Conservation (phyloP, 208 protist species). For the Vickermania spadyakhi region DNA sequence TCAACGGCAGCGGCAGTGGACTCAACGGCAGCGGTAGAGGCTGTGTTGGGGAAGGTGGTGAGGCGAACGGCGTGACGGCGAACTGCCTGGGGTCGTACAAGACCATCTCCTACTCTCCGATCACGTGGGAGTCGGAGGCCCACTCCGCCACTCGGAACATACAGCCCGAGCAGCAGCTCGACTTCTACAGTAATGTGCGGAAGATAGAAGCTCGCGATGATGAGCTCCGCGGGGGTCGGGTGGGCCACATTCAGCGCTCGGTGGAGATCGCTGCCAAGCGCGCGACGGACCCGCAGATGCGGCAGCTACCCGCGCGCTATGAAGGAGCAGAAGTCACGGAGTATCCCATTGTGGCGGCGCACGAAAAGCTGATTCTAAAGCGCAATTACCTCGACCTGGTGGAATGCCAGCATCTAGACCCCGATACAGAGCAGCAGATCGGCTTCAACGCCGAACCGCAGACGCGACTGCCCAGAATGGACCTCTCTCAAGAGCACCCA, state of each 20-base stretch:
- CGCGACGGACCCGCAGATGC: slow-evolving; percentile 32
- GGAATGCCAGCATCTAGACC: slow-evolving; percentile 57
- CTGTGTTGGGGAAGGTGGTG: not conserved
- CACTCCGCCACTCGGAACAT: slow-evolving; percentile 41
- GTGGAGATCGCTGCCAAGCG: slow-evolving; percentile 72
- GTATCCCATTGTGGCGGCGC: slow-evolving; percentile 11
- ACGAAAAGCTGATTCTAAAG: slow-evolving; percentile 27
- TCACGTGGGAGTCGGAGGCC: slow-evolving; percentile 46
- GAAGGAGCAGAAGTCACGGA: slow-evolving; percentile 7
- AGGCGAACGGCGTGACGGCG: not conserved
- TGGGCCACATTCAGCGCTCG: slow-evolving; percentile 58
- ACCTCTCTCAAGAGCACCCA: slow-evolving; percentile 31
- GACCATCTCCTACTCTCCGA: slow-evolving; percentile 14
- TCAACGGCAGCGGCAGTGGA: not conserved
- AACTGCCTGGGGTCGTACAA: slow-evolving; percentile 1
- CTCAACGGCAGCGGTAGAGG: not conserved
- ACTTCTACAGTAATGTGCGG: slow-evolving; percentile 63
- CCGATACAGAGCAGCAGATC: slow-evolving; percentile 49
- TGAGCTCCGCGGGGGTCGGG: slow-evolving; percentile 42
- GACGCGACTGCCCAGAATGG: slow-evolving; percentile 24
- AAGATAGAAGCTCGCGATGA: slow-evolving; percentile 67
- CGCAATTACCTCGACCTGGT: slow-evolving; percentile 77
- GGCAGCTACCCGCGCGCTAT: slow-evolving; percentile 24
- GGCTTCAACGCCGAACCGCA: slow-evolving; percentile 34
- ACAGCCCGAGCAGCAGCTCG: slow-evolving; percentile 25